Evolutionary conservation across 108 stramenopile species (phyloP), one percentile per base, ranked within the genome.

Genomic region (Nitzschia inconspicua): DNA sequence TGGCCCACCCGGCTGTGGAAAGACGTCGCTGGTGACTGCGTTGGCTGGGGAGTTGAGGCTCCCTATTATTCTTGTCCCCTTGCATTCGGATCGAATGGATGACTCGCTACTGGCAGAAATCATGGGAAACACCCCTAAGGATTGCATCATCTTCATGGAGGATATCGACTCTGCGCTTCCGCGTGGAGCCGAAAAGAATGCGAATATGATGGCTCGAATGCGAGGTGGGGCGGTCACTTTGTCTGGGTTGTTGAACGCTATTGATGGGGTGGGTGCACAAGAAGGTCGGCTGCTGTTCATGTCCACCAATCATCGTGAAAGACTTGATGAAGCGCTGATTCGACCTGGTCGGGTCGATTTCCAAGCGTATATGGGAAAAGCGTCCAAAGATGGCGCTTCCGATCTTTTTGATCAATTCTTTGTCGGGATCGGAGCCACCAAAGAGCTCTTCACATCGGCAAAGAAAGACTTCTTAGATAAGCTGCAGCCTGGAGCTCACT

Each of bases 301-400:
- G 73, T 77, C 79, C 10, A 80, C 79, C 25, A 80, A 80, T 49
- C 44, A 70, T 47, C 41, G 36, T 0, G 75, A 80, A 3, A 4
- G 25, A 0, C 58, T 80, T 42, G 79, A 80, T 26, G 31, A 63
- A 31, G 79, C 79, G 0, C 55, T 80, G 6, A 59, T 80, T 9
- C 66, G 79, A 9, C 75, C 75, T 3, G 79, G 79, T 3, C 72
- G 79, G n/a, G 60, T 80, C 11, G 79, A 80, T 57, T 47, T 61
- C 44, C 60, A 26, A 40, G 31, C 53, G 4, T 24, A 57, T 31
- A 44, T 80, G 16, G 40, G 42, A 36, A 32, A 67, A 37, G 62
- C 41, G 3, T 49, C 48, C 19, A 14, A 44, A 41, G 47, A 25
- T 19, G 60, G 51, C 25, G 56, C 63, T 1, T 23, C 29, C 25